Conservation (phyloP, 371 early-diverging fungal species). For the Saksenaea oblongispora region DNA sequence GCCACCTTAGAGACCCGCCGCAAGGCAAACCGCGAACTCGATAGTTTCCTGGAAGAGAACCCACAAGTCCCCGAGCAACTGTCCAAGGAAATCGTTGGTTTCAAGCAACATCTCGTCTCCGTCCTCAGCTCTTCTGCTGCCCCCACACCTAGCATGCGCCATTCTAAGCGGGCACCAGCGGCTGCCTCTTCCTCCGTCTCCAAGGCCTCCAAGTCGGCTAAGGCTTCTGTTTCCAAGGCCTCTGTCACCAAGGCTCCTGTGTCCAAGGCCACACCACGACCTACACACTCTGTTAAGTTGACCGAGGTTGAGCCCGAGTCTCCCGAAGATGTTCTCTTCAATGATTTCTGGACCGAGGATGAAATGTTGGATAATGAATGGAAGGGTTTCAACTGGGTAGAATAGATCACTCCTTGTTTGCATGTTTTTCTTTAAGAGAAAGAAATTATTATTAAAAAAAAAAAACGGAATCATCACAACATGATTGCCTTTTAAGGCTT, state of each 20-base stretch:
- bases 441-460: too few species aligned
- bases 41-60: neutral
- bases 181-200: constrained; percentile 4
- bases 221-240: neutral
- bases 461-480: too few species aligned
- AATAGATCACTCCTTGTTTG: neutral
- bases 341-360: neutral
- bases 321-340: neutral
- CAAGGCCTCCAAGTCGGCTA: neutral
- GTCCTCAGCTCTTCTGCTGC: neutral
- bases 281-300: neutral
- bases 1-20: neutral
- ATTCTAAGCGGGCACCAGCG: neutral
- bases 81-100: neutral
- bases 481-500: too few species aligned
- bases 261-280: neutral
- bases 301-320: neutral
- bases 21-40: neutral
- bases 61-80: neutral
- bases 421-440: too few species aligned
- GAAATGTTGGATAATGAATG: neutral
- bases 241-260: neutral
- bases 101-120: neutral
- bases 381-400: neutral
- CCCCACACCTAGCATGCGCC: neutral